phyloP scores from a whole-genome alignment of 2,329 filamentous ascomycete species.

The Stemphylium lycopersici region DNA sequence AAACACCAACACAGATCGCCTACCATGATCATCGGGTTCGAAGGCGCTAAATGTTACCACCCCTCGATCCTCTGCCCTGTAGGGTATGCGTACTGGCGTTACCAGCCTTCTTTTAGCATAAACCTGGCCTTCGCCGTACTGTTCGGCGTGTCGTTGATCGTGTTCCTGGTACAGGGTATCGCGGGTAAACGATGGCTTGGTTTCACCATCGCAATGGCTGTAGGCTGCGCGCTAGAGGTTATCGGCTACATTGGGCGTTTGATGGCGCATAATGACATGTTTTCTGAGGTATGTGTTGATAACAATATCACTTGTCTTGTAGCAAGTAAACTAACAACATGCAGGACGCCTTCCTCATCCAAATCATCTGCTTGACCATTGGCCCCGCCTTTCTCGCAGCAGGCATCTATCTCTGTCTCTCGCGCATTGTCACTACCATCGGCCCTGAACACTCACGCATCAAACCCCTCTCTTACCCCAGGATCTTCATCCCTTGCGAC shows the following conservation, averaged over 20 bases:
- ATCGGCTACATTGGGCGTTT: constrained; percentile 68
- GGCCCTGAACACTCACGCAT: constrained; percentile 51
- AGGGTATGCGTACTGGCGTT: constrained; percentile 51
- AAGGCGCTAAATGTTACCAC: constrained; percentile 30
- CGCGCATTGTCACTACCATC: constrained; percentile 50
- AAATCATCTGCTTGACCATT: constrained; percentile 67
- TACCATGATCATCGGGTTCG: constrained; percentile 6
- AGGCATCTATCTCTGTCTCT: constrained; percentile 69
- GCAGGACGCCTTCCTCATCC: constrained; percentile 66
- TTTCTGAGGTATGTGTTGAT: constrained; percentile 48
- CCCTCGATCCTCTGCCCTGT: constrained; percentile 50
- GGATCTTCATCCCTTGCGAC: constrained; percentile 59
- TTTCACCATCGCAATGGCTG: constrained; percentile 58
- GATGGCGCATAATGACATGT: constrained; percentile 64
- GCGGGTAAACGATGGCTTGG: constrained; percentile 48
- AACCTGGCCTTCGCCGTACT: constrained; percentile 53
- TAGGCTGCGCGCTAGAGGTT: constrained; percentile 64
- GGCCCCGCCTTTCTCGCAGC: constrained; percentile 63
- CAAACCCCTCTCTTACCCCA: constrained; percentile 54
- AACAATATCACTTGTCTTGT: too few species aligned
- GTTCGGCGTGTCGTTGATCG: constrained; percentile 50
- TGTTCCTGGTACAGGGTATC: constrained; percentile 48
- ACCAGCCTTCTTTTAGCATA: constrained; percentile 51
- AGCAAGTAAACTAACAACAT: constrained; percentile 5
- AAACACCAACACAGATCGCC: background rate